Evolutionary conservation across 106 monocot genomes (phyloP).

Genomic region (Hemerocallis citrina): DNA sequence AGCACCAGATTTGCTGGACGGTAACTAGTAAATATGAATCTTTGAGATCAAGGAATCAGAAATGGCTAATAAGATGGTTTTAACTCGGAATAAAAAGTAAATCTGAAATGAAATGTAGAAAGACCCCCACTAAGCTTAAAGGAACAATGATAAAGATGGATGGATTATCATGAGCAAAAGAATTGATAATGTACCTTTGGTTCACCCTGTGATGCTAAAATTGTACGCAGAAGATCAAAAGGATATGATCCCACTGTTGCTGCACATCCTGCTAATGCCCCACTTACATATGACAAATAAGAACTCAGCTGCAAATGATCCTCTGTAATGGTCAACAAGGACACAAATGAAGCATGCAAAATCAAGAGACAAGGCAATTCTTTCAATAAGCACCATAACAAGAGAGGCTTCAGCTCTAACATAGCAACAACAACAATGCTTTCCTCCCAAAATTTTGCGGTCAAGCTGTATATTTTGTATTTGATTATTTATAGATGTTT

Average conservation of each 20-base stretch:
- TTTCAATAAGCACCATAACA: too few relatives aligned
- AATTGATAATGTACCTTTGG: conserved; percentile 63
- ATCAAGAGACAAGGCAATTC: background rate
- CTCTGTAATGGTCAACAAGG: conserved; percentile 35
- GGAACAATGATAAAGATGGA: background rate
- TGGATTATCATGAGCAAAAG: background rate
- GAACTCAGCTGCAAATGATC: conserved; percentile 77
- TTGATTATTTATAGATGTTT: too few relatives aligned
- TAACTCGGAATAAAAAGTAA: background rate
- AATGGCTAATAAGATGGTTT: too few relatives aligned
- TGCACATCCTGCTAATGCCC: conserved; percentile 90
- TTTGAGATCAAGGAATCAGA: too few relatives aligned
- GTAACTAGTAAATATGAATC: too few relatives aligned
- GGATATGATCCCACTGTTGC: conserved; percentile 98
- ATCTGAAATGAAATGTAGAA: background rate
- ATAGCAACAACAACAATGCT: too few relatives aligned
- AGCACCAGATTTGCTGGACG: too few relatives aligned
- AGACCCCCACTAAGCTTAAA: background rate
- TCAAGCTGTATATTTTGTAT: too few relatives aligned
- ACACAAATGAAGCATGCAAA: background rate
- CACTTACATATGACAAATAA: conserved; percentile 89
- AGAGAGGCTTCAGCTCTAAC: too few relatives aligned
- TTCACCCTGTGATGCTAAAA: conserved; percentile 99
- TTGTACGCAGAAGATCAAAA: conserved; percentile 91
- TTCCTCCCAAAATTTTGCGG: too few relatives aligned